Evolutionary conservation across 306 rosid genomes (phyloP).

Genomic region (Quercus agrifolia): DNA sequence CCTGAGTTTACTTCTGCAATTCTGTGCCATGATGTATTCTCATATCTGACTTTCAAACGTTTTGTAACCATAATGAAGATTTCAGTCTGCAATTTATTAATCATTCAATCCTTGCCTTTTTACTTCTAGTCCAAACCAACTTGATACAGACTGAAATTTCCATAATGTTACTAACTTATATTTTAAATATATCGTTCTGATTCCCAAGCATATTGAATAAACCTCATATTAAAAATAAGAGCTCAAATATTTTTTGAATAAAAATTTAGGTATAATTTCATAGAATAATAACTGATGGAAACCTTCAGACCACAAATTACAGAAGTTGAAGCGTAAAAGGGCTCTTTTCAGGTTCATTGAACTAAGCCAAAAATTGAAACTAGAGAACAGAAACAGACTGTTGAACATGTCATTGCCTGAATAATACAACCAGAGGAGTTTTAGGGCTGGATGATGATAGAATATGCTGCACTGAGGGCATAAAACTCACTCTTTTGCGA

Average conservation of each 20-base stretch:
- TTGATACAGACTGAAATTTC: background rate
- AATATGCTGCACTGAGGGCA: too few relatives aligned
- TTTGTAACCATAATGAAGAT: background rate
- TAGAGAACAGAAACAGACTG: background rate
- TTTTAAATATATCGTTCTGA: background rate
- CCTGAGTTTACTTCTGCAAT: constrained; percentile 3
- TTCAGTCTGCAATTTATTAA: background rate
- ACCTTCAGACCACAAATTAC: background rate
- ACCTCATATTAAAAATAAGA: too few relatives aligned
- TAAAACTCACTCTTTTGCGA: too few relatives aligned
- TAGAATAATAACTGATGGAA: background rate
- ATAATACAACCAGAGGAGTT: background rate
- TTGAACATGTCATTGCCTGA: background rate
- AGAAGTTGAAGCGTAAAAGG: background rate
- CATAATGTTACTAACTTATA: too few relatives aligned
- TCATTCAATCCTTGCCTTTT: background rate
- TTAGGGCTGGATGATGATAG: too few relatives aligned
- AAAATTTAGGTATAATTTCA: background rate
- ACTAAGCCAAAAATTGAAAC: background rate
- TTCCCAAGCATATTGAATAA: too few relatives aligned
- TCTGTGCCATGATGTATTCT: background rate
- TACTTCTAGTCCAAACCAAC: background rate
- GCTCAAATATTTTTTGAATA: too few relatives aligned
- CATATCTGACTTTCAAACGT: background rate
- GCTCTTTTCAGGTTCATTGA: background rate